A percentile compares a stretch with the other conserved stretches of the same genome.
phyloP scores from a whole-genome alignment of 345 rosid species.

The Mercurialis annua region DNA sequence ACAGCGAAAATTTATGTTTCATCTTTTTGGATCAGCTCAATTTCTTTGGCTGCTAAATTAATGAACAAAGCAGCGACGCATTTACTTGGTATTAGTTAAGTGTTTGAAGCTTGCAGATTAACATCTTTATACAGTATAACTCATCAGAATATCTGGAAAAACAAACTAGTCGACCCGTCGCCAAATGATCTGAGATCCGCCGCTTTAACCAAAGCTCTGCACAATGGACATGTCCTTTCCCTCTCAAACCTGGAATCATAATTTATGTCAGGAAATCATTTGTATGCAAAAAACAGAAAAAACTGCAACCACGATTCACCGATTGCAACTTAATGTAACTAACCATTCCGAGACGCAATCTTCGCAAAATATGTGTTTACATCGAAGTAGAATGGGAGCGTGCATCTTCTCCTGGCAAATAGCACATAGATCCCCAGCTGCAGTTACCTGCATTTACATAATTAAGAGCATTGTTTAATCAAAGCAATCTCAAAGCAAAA shows the following conservation, averaged over 20 bases:
- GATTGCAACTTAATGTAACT: conserved; percentile 17
- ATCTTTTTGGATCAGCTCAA: not conserved
- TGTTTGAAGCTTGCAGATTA: conserved; percentile 14
- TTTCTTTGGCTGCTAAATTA: conserved; percentile 4
- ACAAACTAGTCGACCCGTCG: conserved; percentile 94
- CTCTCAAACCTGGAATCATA: conserved; percentile 86
- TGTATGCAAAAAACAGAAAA: not conserved
- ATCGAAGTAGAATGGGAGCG: conserved; percentile 84
- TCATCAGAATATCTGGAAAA: conserved; percentile 82
- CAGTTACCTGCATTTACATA: conserved; percentile 64
- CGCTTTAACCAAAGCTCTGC: conserved; percentile 91
- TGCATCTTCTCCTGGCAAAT: conserved; percentile 99
- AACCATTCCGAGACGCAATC: conserved; percentile 99
- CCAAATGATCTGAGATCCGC: conserved; percentile 93
- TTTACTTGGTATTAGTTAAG: not conserved
- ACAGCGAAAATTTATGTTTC: conserved; percentile 9
- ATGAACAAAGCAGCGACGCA: conserved; percentile 8
- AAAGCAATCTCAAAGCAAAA: not conserved
- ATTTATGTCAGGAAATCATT: conserved; percentile 9
- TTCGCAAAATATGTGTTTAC: conserved; percentile 97
- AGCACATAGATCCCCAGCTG: conserved; percentile 93
- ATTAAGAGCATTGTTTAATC: not conserved
- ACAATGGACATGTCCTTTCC: conserved; percentile 96
- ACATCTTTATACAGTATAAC: conserved; percentile 11
- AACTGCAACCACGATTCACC: not conserved